Evolutionary conservation across 768 basidiomycete species (phyloP).

Genomic region (Russula emetica): DNA sequence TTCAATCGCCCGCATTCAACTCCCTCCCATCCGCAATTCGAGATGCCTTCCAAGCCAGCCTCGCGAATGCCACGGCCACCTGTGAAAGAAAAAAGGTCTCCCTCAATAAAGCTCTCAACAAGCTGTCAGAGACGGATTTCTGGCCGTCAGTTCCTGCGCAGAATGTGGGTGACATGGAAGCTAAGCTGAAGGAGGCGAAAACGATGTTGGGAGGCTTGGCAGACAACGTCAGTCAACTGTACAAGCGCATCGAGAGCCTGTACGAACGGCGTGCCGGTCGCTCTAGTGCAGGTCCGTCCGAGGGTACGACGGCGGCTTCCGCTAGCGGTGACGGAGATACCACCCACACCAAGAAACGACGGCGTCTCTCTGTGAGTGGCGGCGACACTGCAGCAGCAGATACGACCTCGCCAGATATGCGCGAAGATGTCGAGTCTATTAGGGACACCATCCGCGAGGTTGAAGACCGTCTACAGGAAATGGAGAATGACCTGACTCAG

Average conservation of each 20-base stretch:
- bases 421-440: slow-evolving; percentile 19
- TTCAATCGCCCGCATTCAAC: slow-evolving; percentile 30
- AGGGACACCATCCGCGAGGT: slow-evolving; percentile 20
- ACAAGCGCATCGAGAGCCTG: slow-evolving; percentile 19
- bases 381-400: not conserved
- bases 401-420: no score
- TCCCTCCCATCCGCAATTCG: slow-evolving; percentile 32
- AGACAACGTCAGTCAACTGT: slow-evolving; percentile 24
- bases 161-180: slow-evolving; percentile 29
- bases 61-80: slow-evolving; percentile 29
- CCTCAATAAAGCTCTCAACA: slow-evolving; percentile 33
- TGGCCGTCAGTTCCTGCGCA: slow-evolving; percentile 39
- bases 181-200: slow-evolving; percentile 30
- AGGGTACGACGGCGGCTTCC: not conserved
- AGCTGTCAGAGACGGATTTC: slow-evolving; percentile 37
- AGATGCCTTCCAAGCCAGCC: slow-evolving; percentile 30
- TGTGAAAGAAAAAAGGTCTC: slow-evolving; percentile 35
- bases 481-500: slow-evolving; percentile 26
- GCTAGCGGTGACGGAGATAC: not conserved
- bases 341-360: slow-evolving; percentile 14
- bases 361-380: slow-evolving; percentile 6
- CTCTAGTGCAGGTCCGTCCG: not conserved
- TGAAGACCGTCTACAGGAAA: slow-evolving; percentile 21
- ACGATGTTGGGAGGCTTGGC: slow-evolving; percentile 36
- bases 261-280: not conserved